A percentile compares a stretch with the other conserved stretches of the same genome.
These are phyloP conservation scores for Picochlorum costavermella DNA, from an alignment of 139 green algal species.

Conservation along the genomic window DNA sequence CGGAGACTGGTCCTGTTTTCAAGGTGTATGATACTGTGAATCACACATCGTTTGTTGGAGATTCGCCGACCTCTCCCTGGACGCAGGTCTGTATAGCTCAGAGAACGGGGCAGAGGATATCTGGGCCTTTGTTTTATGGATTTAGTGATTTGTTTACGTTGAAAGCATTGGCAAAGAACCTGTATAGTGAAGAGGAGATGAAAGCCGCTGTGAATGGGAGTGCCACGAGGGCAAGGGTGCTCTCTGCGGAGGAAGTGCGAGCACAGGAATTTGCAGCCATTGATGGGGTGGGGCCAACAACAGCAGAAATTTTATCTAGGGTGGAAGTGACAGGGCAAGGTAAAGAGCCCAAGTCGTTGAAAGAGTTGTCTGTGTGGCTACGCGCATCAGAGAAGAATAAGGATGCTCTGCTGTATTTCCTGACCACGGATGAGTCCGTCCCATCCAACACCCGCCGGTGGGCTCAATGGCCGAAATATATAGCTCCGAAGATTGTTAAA, in stretches of 20 bases:
- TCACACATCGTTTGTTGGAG: conserved; percentile 20
- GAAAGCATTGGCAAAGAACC: conserved; percentile 26
- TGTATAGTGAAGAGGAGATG: conserved; percentile 32
- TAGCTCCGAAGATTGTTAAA: conserved; percentile 31
- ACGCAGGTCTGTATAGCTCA: conserved; percentile 38
- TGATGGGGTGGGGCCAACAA: conserved; percentile 34
- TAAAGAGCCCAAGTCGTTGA: conserved; percentile 9
- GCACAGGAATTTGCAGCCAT: conserved; percentile 30
- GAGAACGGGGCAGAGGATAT: conserved; percentile 37
- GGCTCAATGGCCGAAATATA: conserved; percentile 26
- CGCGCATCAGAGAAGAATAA: neutral
- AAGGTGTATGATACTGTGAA: conserved; percentile 11
- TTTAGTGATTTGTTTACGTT: conserved; percentile 37
- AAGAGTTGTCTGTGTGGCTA: conserved; percentile 15
- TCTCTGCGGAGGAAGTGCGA: conserved; percentile 10
- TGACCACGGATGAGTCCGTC: conserved; percentile 25
- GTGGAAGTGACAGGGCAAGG: conserved; percentile 22
- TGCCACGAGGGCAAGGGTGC: neutral
- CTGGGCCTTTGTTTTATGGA: conserved; percentile 43
- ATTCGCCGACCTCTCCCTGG: conserved; percentile 41
- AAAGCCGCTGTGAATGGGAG: conserved; percentile 25
- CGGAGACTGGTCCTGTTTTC: conserved; percentile 28
- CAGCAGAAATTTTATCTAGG: conserved; percentile 27
- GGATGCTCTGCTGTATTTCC: conserved; percentile 7
- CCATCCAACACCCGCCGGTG: conserved; percentile 28